Conservation (phyloP, 257 asterid genomes). For the Jacaranda copaia region DNA sequence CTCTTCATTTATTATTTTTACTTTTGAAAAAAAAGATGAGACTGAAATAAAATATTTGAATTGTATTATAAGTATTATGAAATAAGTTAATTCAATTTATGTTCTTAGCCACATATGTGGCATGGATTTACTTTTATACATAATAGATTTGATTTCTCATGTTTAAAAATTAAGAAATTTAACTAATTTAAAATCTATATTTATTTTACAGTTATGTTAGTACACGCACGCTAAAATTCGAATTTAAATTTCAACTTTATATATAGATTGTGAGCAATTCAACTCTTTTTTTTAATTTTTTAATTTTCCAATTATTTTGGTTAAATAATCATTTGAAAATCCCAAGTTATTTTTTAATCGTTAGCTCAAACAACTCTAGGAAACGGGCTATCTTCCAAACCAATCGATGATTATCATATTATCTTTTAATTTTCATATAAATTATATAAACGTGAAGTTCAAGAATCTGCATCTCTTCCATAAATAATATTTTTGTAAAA, state of each 20-base stretch:
- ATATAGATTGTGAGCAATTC: no score
- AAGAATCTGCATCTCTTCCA: neutral
- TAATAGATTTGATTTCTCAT: no score
- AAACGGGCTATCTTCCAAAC: slow-evolving; percentile 16
- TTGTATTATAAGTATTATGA: neutral
- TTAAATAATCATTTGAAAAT: neutral
- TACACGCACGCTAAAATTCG: no score
- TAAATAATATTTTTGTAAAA: neutral
- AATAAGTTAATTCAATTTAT: no score
- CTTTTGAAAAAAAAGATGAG: neutral
- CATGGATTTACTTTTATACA: no score
- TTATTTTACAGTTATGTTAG: no score
- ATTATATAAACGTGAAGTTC: neutral
- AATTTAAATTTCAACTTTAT: no score
- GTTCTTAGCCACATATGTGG: no score
- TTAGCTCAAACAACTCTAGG: slow-evolving; percentile 23
- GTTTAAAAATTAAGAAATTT: no score
- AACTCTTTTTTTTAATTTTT: no score
- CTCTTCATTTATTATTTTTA: no score
- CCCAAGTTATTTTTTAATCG: slow-evolving; percentile 10
- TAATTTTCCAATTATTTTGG: neutral
- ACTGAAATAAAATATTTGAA: neutral
- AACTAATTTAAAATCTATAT: no score
- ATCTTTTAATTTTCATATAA: neutral
- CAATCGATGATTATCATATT: neutral